phyloP scores from a whole-genome alignment of 345 rosid genomes.

The Cardamine occulta region DNA sequence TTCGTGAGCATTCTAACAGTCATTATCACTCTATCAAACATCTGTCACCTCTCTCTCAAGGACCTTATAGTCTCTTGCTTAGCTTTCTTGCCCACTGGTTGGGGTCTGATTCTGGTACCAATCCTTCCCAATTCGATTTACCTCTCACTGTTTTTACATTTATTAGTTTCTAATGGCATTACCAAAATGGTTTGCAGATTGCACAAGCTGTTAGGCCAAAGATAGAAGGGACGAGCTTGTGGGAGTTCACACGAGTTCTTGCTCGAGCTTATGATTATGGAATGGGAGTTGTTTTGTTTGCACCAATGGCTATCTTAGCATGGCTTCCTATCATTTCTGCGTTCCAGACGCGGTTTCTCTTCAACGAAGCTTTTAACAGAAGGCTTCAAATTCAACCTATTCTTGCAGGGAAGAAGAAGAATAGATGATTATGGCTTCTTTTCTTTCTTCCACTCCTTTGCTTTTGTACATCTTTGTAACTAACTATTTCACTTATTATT shows the following conservation, averaged over 20 bases:
- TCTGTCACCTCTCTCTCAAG: slow-evolving; percentile 71
- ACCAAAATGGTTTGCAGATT: slow-evolving; percentile 49
- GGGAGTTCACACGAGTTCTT: slow-evolving; percentile 80
- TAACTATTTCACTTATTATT: slow-evolving; percentile 30
- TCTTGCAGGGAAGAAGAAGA: slow-evolving; percentile 84
- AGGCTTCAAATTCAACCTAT: slow-evolving; percentile 88
- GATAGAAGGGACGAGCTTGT: slow-evolving; percentile 68
- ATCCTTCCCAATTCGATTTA: not conserved
- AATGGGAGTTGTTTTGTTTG: slow-evolving; percentile 83
- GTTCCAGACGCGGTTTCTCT: slow-evolving; percentile 90
- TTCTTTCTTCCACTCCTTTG: slow-evolving; percentile 14
- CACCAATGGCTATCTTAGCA: slow-evolving; percentile 83
- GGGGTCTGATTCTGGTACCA: slow-evolving; percentile 91
- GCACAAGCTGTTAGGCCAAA: slow-evolving; percentile 90
- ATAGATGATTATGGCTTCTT: slow-evolving; percentile 23
- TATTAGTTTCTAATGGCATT: not conserved
- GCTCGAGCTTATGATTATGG: slow-evolving; percentile 90
- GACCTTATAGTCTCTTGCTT: slow-evolving; percentile 82
- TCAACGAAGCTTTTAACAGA: slow-evolving; percentile 84
- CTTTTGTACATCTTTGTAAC: slow-evolving; percentile 34
- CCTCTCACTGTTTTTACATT: not conserved
- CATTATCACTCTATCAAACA: slow-evolving; percentile 65
- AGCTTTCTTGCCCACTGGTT: slow-evolving; percentile 93
- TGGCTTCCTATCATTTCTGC: slow-evolving; percentile 91
- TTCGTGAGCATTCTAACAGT: slow-evolving; percentile 68